phyloP scores from a whole-genome alignment of 1,139 yeast species.

The Meyerozyma elateridarum region DNA sequence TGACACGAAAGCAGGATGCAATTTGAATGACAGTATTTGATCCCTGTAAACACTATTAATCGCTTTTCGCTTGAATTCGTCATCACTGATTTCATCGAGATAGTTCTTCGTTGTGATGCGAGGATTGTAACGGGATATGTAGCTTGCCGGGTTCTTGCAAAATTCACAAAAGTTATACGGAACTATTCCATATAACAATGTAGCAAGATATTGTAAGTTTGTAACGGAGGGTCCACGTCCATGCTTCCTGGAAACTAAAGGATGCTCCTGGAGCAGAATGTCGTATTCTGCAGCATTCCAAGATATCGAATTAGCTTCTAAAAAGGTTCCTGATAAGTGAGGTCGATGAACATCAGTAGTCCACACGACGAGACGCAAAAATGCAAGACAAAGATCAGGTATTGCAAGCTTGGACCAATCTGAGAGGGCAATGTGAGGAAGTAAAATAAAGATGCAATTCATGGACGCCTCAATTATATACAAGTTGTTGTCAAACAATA shows the following conservation, averaged over 20 bases:
- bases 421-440: conserved; percentile 46
- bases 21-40: conserved; percentile 2
- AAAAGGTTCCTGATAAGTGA: conserved; percentile 2
- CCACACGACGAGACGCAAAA: conserved; percentile 32
- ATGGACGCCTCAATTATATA: conserved; percentile 39
- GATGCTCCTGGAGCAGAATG: conserved; percentile 10
- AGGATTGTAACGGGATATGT: conserved; percentile 16
- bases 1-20: conserved; percentile 1
- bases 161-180: conserved; percentile 49
- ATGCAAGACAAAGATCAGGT: conserved; percentile 43
- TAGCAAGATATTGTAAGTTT: conserved; percentile 18
- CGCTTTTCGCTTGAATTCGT: conserved; percentile 6
- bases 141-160: conserved; percentile 32
- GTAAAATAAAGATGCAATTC: conserved; percentile 45
- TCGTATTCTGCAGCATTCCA: conserved; percentile 16
- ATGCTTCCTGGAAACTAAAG: not conserved
- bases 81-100: conserved; percentile 9
- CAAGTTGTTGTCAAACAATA: conserved; percentile 43
- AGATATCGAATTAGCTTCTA: not conserved
- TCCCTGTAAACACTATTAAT: conserved; percentile 5
- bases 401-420: conserved; percentile 26
- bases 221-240: conserved; percentile 1
- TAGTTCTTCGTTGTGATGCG: conserved; percentile 13
- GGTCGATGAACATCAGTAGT: conserved; percentile 9
- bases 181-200: conserved; percentile 57